Evolutionary conservation across 441 rosid genomes (phyloP).

Genomic region (Kokia cookei): DNA sequence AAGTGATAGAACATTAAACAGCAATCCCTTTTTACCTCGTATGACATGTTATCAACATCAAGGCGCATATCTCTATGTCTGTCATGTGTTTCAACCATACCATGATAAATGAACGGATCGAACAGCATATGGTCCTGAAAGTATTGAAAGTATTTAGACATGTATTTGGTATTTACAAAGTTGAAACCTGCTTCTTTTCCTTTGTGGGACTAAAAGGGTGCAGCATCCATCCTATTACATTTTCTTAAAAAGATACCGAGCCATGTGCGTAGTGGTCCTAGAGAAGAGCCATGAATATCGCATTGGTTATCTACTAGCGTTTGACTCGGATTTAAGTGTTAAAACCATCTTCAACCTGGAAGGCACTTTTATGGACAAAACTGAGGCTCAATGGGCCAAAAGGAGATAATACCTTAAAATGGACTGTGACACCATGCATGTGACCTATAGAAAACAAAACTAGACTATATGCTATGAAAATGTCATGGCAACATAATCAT

Average conservation of each 20-base stretch:
- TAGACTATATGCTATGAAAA: neutral
- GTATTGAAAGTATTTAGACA: neutral
- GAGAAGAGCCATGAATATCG: too few species aligned
- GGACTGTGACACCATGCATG: too few species aligned
- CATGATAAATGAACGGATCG: conserved; percentile 53
- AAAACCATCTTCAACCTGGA: too few species aligned
- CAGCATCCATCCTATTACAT: neutral
- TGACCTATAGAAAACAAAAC: too few species aligned
- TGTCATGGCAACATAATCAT: neutral
- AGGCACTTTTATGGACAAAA: too few species aligned
- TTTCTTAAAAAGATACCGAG: neutral
- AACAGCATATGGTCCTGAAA: conserved; percentile 71
- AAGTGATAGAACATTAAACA: neutral
- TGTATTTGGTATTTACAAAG: neutral
- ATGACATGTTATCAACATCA: conserved; percentile 90
- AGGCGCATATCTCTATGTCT: conserved; percentile 85
- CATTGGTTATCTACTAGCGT: too few species aligned
- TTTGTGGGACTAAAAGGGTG: neutral
- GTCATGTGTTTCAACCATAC: conserved; percentile 69
- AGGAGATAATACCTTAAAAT: too few species aligned
- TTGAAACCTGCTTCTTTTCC: neutral
- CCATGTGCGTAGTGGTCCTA: neutral
- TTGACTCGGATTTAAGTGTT: too few species aligned
- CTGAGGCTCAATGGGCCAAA: too few species aligned
- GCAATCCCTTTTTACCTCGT: conserved; percentile 51